Evolutionary conservation across 1,284 basidiomycete genomes (phyloP), one percentile per base, ranked within the genome.

Genomic region (Ustilago lituana): DNA sequence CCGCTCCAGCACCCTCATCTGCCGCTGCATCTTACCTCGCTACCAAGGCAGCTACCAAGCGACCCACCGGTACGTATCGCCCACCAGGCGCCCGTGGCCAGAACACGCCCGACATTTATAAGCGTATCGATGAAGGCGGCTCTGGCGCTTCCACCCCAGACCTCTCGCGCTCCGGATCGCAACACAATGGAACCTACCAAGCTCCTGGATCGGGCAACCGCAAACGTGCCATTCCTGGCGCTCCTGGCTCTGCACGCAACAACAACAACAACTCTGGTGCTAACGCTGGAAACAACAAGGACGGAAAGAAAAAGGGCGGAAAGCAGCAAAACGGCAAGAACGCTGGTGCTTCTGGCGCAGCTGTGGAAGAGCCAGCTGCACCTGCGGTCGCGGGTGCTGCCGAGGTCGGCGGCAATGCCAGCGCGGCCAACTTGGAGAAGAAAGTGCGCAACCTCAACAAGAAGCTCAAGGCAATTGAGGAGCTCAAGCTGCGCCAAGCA

Each of bases 401-500:
- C 27, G 77, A 80, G 43, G 76, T 78, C 10, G 71, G 69, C 4
- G 74, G 74, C 5, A 57, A 53, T 40, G 35, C 57, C 19, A 55
- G 58, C 19, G 76, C 70, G 10, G 72, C 69, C 2, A 71, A 67
- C 9, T 27, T 69, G 19, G 84, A 84, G 47, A 84, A 84, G 72
- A 84, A 83, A 73, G 68, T 83, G 81, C 86, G 94, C 72, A 96
- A 95, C 82, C 78, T 97, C 80, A 93, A 88, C 80, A 97, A 97
- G 87, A 95, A 96, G 89, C 91, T 92, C 57, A 69, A 95, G 83
- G 94, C 93, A 12, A 96, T 96, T 73, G 92, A 95, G 31, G 94
- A 97, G 78, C 87, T 97, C 52, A 96, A 96, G 85, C 90, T 92
- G 76, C 92, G 93, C 84, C 87, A 88, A 23, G 89, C 87, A 76